Evolutionary conservation across 805 yeast species (phyloP).

Genomic region (Starmerella bombicola): DNA sequence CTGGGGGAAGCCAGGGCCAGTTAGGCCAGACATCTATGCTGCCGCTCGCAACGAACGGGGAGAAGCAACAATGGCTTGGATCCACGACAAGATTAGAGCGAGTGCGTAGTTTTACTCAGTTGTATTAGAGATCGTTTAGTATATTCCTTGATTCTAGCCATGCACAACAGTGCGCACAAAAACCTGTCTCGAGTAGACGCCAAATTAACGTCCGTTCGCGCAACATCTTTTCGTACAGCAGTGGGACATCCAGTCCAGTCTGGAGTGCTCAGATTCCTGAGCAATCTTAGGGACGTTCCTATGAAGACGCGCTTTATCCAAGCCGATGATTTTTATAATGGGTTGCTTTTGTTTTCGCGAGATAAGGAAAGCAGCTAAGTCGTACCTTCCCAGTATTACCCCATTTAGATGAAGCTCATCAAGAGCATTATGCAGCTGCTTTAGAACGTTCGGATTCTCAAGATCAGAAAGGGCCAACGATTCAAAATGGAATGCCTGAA

Average conservation of each 20-base stretch:
- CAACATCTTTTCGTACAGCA: too few relatives aligned
- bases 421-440: conserved; percentile 15
- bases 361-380: conserved; percentile 14
- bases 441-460: conserved; percentile 4
- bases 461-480: conserved; percentile 15
- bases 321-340: conserved; percentile 16
- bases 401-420: conserved; percentile 15
- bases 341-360: conserved; percentile 1
- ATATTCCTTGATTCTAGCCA: too few relatives aligned
- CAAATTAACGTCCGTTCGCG: background rate
- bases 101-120: background rate
- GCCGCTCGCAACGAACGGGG: conserved; percentile 29
- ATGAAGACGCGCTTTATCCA: conserved; percentile 19
- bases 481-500: conserved; percentile 21
- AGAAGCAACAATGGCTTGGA: conserved; percentile 29
- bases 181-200: background rate
- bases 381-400: background rate
- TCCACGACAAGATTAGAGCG: conserved; percentile 18
- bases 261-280: conserved; percentile 17
- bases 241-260: too few relatives aligned
- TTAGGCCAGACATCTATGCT: conserved; percentile 31
- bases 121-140: too few relatives aligned
- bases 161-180: too few relatives aligned
- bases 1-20: conserved; percentile 33
- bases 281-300: conserved; percentile 19